Conservation (phyloP, 495 filamentous ascomycete species). For the Jackrogersella multiformis region DNA sequence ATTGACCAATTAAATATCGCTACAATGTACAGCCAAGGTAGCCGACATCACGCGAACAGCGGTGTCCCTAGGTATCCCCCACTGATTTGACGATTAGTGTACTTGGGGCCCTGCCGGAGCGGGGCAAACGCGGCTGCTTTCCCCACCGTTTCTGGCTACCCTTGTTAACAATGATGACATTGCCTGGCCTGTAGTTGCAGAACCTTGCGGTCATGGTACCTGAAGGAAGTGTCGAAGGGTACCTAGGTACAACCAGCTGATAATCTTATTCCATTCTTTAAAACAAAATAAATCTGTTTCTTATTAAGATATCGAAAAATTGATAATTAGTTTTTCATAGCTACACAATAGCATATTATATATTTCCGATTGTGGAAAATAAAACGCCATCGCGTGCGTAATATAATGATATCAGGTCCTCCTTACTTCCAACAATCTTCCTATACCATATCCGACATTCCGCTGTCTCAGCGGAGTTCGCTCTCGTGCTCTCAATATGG, state of each 20-base stretch:
- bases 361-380: constrained; percentile 21
- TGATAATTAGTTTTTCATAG: not conserved
- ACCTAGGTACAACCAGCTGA: not conserved
- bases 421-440: constrained; percentile 38
- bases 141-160: constrained; percentile 24
- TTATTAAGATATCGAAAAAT: not conserved
- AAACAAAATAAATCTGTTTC: constrained; percentile 8
- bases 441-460: constrained; percentile 41
- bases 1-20: not conserved
- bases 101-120: not conserved
- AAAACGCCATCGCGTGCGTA: constrained; percentile 39
- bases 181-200: constrained; percentile 19
- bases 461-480: constrained; percentile 47
- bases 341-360: constrained; percentile 1
- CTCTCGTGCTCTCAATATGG: constrained; percentile 48
- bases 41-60: constrained; percentile 32
- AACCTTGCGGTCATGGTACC: constrained; percentile 1
- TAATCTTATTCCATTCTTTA: constrained; percentile 9
- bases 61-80: constrained; percentile 39
- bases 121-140: constrained; percentile 30
- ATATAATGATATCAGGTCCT: constrained; percentile 41
- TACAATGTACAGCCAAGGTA: not conserved
- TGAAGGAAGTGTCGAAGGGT: not conserved
- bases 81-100: constrained; percentile 5
- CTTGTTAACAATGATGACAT: constrained; percentile 35